phyloP scores from a whole-genome alignment of 306 rosid species.

The Leucaena leucocephala region DNA sequence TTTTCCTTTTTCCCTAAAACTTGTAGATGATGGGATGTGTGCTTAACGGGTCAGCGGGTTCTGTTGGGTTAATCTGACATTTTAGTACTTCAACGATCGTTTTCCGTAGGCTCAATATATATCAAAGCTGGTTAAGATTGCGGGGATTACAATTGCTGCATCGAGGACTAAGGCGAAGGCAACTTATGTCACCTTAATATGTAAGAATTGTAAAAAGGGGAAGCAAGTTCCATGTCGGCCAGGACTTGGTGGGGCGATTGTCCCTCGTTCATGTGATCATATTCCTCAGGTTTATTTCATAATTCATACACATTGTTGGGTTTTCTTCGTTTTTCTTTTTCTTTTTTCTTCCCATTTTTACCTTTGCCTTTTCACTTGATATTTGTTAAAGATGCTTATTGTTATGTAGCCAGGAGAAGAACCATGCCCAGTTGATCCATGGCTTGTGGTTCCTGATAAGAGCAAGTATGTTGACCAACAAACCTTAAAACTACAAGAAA shows the following conservation, averaged over 20 bases:
- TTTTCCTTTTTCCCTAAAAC: neutral
- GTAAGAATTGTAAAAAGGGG: slow-evolving; percentile 84
- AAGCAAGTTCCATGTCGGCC: slow-evolving; percentile 89
- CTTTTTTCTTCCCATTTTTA: neutral
- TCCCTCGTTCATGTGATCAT: slow-evolving; percentile 95
- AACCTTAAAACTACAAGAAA: slow-evolving; percentile 94
- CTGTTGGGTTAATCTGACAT: neutral
- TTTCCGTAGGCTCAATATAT: slow-evolving; percentile 76
- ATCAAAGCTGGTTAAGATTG: slow-evolving; percentile 80
- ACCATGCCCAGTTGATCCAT: slow-evolving; percentile 95
- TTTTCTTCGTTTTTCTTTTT: neutral
- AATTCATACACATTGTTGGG: neutral
- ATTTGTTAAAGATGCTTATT: slow-evolving; percentile 17
- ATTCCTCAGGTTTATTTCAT: slow-evolving; percentile 72
- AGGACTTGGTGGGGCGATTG: slow-evolving; percentile 97
- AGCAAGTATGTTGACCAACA: slow-evolving; percentile 97
- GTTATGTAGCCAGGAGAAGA: slow-evolving; percentile 87
- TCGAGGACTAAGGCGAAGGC: slow-evolving; percentile 98
- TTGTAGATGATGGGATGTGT: neutral
- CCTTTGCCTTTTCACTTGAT: neutral
- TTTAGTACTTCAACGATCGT: neutral
- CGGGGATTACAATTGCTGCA: slow-evolving; percentile 96
- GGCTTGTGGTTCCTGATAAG: slow-evolving; percentile 93
- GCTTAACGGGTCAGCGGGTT: neutral
- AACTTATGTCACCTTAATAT: slow-evolving; percentile 83